A percentile compares a stretch with the other conserved stretches of the same genome.
Conservation (phyloP, 2,329 filamentous ascomycete species). For the Penicillium sp. region DNA sequence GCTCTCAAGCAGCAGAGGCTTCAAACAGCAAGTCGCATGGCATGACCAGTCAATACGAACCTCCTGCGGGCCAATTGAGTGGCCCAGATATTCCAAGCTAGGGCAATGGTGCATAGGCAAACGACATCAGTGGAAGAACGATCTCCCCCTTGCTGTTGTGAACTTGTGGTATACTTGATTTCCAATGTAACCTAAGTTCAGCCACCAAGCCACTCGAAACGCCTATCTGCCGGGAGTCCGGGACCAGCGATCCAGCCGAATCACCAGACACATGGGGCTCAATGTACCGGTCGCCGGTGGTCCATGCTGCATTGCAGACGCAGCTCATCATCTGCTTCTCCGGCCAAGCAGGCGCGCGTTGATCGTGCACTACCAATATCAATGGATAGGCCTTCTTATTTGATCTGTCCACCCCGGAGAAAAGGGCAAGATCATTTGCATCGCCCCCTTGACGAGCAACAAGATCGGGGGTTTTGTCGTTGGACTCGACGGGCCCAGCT, state of each 20-base stretch:
- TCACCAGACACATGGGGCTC: conserved; percentile 1
- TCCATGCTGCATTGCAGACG: background rate
- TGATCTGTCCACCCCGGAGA: background rate
- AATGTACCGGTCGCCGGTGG: background rate
- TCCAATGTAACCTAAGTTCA: conserved; percentile 1
- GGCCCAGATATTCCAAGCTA: background rate
- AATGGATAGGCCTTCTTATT: background rate
- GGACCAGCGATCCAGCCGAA: conserved; percentile 2
- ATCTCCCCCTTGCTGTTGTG: background rate
- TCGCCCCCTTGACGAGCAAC: background rate
- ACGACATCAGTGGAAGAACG: background rate
- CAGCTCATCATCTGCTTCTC: background rate
- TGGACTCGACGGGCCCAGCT: background rate
- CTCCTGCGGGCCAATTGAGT: background rate
- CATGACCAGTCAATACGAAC: background rate
- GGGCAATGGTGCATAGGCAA: background rate
- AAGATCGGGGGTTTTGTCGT: background rate
- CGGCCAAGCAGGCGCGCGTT: background rate
- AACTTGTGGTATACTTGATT: background rate
- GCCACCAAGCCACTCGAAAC: conserved; percentile 7
- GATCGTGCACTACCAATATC: background rate
- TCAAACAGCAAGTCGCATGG: background rate
- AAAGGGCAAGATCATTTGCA: background rate
- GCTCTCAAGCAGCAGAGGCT: background rate
- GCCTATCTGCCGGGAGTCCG: conserved; percentile 4